These are phyloP conservation scores for Camellia oleifera DNA, from an alignment of 179 eudicot genomes.

Conservation along the genomic window DNA sequence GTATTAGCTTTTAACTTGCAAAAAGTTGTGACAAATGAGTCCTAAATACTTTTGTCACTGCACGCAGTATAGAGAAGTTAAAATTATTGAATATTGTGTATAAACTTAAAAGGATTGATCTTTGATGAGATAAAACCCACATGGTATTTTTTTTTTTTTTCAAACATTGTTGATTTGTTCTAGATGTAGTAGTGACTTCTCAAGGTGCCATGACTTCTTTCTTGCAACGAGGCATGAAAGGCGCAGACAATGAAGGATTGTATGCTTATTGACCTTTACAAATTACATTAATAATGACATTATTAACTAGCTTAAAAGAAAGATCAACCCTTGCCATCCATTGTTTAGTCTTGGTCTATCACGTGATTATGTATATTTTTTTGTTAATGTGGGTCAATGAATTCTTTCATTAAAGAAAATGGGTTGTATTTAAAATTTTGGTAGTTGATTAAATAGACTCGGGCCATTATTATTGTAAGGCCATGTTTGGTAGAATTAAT, in stretches of 20 bases:
- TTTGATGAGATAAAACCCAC: slow-evolving; percentile 8
- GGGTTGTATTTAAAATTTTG: not conserved
- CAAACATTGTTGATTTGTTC: not conserved
- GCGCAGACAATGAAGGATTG: not conserved
- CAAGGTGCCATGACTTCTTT: not conserved
- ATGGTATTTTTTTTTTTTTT: not conserved
- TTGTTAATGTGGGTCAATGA: not conserved
- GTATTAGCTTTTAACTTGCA: too few species aligned
- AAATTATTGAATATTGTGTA: not conserved
- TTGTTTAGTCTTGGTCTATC: slow-evolving; percentile 7
- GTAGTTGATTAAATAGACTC: not conserved
- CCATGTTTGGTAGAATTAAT: too few species aligned
- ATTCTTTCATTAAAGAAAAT: not conserved
- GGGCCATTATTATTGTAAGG: not conserved
- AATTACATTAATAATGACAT: not conserved
- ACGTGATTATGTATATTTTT: not conserved
- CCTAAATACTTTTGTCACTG: too few species aligned
- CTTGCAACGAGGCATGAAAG: not conserved
- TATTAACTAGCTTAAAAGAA: not conserved
- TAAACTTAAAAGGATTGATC: not conserved
- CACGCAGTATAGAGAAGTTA: not conserved
- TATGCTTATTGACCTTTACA: too few species aligned
- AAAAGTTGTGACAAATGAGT: too few species aligned
- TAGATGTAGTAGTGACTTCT: not conserved
- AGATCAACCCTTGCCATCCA: not conserved